phyloP scores from a whole-genome alignment of 116 monocot species.

The Iris pallida region DNA sequence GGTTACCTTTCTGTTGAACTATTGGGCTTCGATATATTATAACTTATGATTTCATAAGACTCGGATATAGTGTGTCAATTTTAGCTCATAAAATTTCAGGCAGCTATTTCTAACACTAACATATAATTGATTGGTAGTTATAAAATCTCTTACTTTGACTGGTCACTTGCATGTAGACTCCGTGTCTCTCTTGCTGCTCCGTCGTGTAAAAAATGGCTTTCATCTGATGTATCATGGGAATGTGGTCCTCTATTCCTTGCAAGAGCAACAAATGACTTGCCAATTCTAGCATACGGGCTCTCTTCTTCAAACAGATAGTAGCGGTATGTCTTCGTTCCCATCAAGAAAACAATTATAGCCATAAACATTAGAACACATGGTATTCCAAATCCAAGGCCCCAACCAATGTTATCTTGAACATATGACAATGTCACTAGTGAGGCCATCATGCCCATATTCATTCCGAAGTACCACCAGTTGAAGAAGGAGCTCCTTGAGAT shows the following conservation, averaged over 20 bases:
- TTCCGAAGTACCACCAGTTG: slow-evolving; percentile 74
- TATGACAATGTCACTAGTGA: slow-evolving; percentile 32
- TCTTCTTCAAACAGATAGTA: slow-evolving; percentile 3
- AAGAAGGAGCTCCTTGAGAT: slow-evolving; percentile 39
- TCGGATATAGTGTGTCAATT: too few species aligned
- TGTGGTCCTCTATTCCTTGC: not conserved
- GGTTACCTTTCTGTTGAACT: too few species aligned
- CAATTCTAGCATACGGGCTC: slow-evolving; percentile 30
- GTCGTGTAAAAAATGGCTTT: not conserved
- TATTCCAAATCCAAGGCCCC: slow-evolving; percentile 78
- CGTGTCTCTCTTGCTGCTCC: slow-evolving; percentile 3
- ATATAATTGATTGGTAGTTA: too few species aligned
- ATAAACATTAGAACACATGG: slow-evolving; percentile 43
- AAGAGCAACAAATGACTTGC: slow-evolving; percentile 9
- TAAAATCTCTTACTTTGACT: slow-evolving; percentile 12
- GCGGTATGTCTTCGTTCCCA: slow-evolving; percentile 9
- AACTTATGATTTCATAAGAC: too few species aligned
- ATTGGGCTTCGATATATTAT: too few species aligned
- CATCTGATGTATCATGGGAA: not conserved
- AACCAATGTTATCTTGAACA: slow-evolving; percentile 66
- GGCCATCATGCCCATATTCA: slow-evolving; percentile 21
- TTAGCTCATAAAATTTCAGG: too few species aligned
- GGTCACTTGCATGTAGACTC: not conserved
- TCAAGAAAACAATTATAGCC: slow-evolving; percentile 10
- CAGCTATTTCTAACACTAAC: too few species aligned